A percentile compares a stretch with the other conserved stretches of the same genome.
These are phyloP conservation scores for Lyophyllum semitale DNA, from an alignment of 768 basidiomycete species.

Conservation along the genomic window DNA sequence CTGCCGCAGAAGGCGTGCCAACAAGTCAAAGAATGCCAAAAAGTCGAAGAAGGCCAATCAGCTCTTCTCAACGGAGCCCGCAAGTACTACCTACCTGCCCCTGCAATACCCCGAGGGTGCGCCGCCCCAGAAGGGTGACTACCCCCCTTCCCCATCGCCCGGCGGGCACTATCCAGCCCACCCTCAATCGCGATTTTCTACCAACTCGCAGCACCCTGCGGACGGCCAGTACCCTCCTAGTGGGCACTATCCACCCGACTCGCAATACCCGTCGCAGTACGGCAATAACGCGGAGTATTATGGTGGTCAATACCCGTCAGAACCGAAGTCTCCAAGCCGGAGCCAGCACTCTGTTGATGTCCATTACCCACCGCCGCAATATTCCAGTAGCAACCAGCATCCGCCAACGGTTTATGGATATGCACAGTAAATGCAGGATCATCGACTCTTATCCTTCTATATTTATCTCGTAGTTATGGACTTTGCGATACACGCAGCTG, in stretches of 20 bases:
- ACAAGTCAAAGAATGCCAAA: conserved; percentile 5
- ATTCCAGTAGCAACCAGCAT: not conserved
- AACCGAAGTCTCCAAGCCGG: not conserved
- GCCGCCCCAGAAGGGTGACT: conserved; percentile 3
- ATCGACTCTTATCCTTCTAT: not conserved
- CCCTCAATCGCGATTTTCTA: not conserved
- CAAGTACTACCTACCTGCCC: conserved; percentile 31
- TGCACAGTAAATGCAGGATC: not conserved
- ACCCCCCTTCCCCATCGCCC: conserved; percentile 9
- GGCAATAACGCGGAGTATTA: conserved; percentile 2
- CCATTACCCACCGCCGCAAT: not conserved
- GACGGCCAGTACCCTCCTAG: conserved; percentile 4
- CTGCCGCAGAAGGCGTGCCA: conserved; percentile 46
- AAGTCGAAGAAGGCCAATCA: conserved; percentile 16
- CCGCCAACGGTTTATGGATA: not conserved
- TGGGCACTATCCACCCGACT: not conserved
- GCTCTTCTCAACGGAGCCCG: conserved; percentile 24
- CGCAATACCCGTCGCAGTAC: conserved; percentile 5
- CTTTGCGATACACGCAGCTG: conserved; percentile 5
- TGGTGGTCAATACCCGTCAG: not conserved
- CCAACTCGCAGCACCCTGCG: not conserved
- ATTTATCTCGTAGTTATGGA: conserved; percentile 6
- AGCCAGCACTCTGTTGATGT: not conserved
- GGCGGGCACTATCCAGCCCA: not conserved
- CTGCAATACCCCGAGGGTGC: conserved; percentile 25